Evolutionary conservation across 2,329 filamentous ascomycete genomes (phyloP).

Genomic region (Aspergillus alliaceus): DNA sequence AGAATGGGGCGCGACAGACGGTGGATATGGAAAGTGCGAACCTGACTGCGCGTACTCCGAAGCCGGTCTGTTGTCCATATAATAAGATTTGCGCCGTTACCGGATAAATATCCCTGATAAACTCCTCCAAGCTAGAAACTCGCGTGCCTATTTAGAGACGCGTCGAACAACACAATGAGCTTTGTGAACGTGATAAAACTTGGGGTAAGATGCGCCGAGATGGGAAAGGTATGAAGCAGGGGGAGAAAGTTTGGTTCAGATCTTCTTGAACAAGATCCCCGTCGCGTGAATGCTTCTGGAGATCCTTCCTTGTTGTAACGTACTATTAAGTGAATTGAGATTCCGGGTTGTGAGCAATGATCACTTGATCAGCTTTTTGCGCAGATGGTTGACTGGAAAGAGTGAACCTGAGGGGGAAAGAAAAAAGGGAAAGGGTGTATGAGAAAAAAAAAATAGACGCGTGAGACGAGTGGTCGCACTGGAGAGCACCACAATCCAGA

Average conservation of each 20-base stretch:
- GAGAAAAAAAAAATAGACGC: constrained; percentile 11
- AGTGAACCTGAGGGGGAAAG: constrained; percentile 7
- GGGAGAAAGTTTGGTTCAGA: constrained; percentile 9
- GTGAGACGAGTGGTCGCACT: constrained; percentile 10
- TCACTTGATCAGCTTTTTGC: neutral
- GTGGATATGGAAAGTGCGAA: constrained; percentile 66
- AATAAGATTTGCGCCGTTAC: constrained; percentile 34
- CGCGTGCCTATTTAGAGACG: constrained; percentile 31
- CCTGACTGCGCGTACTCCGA: constrained; percentile 83
- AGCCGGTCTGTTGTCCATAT: constrained; percentile 63
- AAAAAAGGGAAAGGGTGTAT: constrained; percentile 14
- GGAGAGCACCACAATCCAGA: constrained; percentile 5
- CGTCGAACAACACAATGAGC: constrained; percentile 32
- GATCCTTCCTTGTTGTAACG: constrained; percentile 16
- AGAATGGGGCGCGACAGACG: constrained; percentile 65
- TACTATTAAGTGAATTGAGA: constrained; percentile 19
- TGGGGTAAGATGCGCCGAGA: constrained; percentile 13
- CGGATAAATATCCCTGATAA: constrained; percentile 18
- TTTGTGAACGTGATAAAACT: constrained; percentile 21
- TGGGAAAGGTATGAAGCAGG: constrained; percentile 12
- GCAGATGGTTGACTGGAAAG: neutral
- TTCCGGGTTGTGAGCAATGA: neutral
- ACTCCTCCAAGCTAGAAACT: constrained; percentile 23
- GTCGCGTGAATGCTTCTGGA: constrained; percentile 8
- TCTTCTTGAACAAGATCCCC: constrained; percentile 15